A percentile compares a stretch with the other conserved stretches of the same genome.
phyloP scores from a whole-genome alignment of 1,139 yeast species.

The Kazachstania sp. region DNA sequence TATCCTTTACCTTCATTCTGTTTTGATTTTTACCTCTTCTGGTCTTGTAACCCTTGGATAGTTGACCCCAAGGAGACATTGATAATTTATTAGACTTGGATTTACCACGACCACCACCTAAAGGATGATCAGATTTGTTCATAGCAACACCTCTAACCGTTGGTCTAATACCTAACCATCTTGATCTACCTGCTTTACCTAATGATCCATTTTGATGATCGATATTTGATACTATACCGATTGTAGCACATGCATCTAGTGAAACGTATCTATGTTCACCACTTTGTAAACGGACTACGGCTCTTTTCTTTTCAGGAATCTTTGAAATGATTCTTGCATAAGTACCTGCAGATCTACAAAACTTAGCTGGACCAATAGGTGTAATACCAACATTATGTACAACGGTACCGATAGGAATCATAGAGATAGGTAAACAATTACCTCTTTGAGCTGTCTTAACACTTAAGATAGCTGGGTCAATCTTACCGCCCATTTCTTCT shows the following conservation, averaged over 20 bases:
- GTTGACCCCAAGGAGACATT: conserved; percentile 93
- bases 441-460: conserved; percentile 88
- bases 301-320: conserved; percentile 59
- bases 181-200: conserved; percentile 96
- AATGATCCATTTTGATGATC: conserved; percentile 83
- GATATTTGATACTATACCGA: conserved; percentile 90
- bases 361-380: conserved; percentile 73
- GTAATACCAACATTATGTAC: conserved; percentile 81
- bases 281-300: conserved; percentile 72
- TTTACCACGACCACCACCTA: conserved; percentile 99
- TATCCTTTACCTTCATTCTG: conserved; percentile 76
- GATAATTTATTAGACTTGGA: conserved; percentile 92
- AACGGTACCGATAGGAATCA: conserved; percentile 91
- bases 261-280: conserved; percentile 93
- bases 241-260: conserved; percentile 82
- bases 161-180: conserved; percentile 92
- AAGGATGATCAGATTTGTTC: conserved; percentile 97
- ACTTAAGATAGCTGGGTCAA: conserved; percentile 86
- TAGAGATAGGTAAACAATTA: conserved; percentile 81
- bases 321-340: conserved; percentile 84
- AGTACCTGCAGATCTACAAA: conserved; percentile 91
- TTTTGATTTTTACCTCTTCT: conserved; percentile 83
- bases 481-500: conserved; percentile 55
- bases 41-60: conserved; percentile 89
- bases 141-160: conserved; percentile 96